Conservation (phyloP, 345 rosid species). For the Syzygium aqueum region DNA sequence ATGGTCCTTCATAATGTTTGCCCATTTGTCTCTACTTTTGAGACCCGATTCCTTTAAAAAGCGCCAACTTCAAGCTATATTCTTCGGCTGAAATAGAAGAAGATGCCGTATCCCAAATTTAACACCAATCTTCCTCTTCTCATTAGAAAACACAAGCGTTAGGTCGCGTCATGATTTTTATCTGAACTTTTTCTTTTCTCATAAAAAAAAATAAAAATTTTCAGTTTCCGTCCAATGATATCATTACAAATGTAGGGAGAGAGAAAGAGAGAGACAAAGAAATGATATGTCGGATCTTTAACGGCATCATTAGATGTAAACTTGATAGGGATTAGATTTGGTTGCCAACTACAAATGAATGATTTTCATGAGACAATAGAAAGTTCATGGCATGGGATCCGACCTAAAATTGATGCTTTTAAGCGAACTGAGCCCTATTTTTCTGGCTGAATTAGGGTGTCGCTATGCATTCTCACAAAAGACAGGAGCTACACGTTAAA, state of each 20-base stretch:
- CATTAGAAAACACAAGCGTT: not conserved
- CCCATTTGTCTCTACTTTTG: not conserved
- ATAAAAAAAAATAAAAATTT: not conserved
- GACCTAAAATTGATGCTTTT: not conserved
- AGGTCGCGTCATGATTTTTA: not conserved
- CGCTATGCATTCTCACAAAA: not conserved
- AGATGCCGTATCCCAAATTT: not conserved
- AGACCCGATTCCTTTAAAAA: not conserved
- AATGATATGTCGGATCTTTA: not conserved
- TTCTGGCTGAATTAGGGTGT: not conserved
- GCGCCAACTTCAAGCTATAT: not conserved
- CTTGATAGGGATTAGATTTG: not conserved
- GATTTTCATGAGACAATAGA: not conserved
- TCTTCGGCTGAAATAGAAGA: too few species aligned
- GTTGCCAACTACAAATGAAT: not conserved
- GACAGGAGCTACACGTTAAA: not conserved
- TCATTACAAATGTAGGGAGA: too few species aligned
- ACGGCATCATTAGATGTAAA: not conserved
- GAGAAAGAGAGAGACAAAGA: not conserved
- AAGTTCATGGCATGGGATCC: not conserved
- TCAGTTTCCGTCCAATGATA: too few species aligned
- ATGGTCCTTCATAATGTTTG: not conserved
- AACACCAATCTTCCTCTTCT: not conserved
- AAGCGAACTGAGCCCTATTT: not conserved
- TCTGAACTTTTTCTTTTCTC: not conserved